These are phyloP conservation scores for Colletotrichum sp. DNA, from an alignment of 2,329 filamentous ascomycete genomes.

Conservation along the genomic window DNA sequence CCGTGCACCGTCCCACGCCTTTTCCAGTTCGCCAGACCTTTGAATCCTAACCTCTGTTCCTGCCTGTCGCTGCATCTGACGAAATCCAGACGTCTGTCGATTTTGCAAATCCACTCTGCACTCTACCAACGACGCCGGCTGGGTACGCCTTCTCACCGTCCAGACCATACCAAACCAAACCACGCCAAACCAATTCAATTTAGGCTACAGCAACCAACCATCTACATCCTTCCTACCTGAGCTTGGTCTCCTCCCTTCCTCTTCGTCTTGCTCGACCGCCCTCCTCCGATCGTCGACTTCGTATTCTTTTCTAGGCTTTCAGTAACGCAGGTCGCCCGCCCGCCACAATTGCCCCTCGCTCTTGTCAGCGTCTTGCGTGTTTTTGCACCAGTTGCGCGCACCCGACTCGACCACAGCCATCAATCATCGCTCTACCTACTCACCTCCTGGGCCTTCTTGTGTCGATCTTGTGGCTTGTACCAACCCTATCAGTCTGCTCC, in stretches of 20 bases:
- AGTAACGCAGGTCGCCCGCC: neutral
- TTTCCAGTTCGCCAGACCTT: neutral
- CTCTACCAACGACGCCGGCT: neutral
- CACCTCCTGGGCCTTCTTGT: neutral
- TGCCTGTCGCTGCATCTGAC: neutral
- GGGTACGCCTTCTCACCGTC: neutral
- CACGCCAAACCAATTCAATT: neutral
- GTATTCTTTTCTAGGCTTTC: neutral
- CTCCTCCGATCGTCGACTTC: neutral
- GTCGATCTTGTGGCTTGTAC: neutral
- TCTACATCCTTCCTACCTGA: neutral
- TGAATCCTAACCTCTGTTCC: neutral
- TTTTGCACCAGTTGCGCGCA: neutral
- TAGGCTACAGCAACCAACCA: neutral
- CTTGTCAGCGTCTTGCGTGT: neutral
- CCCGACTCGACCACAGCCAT: neutral
- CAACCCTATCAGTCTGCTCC: neutral
- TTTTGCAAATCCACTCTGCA: neutral
- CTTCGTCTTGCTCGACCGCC: neutral
- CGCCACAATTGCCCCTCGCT: conserved; percentile 3
- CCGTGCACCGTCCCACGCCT: neutral
- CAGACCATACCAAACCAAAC: neutral
- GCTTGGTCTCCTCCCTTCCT: neutral
- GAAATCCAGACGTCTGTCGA: neutral
- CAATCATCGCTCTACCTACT: neutral